These are phyloP conservation scores for Eucalyptus paniculata DNA, from an alignment of 345 rosid species.

Conservation along the genomic window DNA sequence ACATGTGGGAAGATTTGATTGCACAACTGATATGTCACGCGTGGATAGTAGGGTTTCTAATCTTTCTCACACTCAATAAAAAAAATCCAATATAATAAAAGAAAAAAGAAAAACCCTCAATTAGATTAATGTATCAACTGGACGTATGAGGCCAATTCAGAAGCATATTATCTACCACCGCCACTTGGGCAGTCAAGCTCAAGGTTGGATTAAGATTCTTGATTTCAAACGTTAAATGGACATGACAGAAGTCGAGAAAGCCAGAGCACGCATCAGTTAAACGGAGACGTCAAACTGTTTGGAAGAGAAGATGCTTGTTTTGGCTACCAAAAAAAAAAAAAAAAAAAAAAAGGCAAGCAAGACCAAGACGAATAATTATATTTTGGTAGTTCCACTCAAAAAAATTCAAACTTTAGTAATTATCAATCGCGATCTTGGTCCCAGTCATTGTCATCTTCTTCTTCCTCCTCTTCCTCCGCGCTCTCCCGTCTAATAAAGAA, in stretches of 20 bases:
- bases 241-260: not conserved
- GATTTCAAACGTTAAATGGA: not conserved
- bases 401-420: not conserved
- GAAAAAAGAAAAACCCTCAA: not conserved
- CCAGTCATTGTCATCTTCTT: constrained; percentile 4
- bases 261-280: not conserved
- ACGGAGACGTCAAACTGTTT: not conserved
- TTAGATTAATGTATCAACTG: not conserved
- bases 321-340: not conserved
- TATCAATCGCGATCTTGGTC: not conserved
- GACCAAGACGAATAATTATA: not conserved
- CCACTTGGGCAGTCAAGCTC: not conserved
- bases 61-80: not conserved
- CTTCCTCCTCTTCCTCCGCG: not conserved
- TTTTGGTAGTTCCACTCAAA: not conserved
- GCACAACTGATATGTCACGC: not conserved
- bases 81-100: too few species aligned
- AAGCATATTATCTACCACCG: not conserved
- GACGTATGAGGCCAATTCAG: not conserved
- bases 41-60: not conserved
- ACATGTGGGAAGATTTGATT: not conserved
- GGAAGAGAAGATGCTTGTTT: not conserved
- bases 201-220: not conserved
- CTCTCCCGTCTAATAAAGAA: not conserved
- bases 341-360: too few species aligned